Base-by-base conservation (phyloP, 2,329 filamentous ascomycete genomes). In the Dactylellina parvicollis region DNA sequence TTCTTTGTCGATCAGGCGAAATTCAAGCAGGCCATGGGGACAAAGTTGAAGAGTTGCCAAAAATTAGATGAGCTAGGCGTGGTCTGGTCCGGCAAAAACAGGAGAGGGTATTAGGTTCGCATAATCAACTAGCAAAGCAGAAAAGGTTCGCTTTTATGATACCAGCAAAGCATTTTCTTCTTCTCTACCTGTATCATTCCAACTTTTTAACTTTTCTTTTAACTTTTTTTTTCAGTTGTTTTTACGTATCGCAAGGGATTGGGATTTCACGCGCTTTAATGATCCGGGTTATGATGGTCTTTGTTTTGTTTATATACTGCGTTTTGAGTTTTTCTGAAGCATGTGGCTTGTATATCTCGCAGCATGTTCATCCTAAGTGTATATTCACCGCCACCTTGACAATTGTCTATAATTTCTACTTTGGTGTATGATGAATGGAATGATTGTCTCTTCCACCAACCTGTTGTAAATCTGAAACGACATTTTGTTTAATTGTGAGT, bases 1-100 rank as follows among this genome's bases (percentile, higher is more conserved):
- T 92, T 96, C 79, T 92, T 88, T 80, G 87, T 88, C 62, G 92
- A 97, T 78, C 84, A 88, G 57, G 89, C 89, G 75, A 92, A 92
- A 83, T 87, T 96, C 87, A 86, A 89, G 74, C 81, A 87, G 69
- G 93, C 93, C 28, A 81, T 84, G 32, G 80, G 81, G 16, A 85
- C 82, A 74, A 82, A 83, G 73, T 85, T 84, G 83, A 82, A 82
- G 14, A 83, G 83, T 61, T 89, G 87, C 78, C 80, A 83, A 73
- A 81, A 85, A 75, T 79, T 89, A 73, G 80, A 83, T 46, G 80
- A 79, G 30, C 77, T 87, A 66, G 80, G 80, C n/a, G 36, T 72
- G 9, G 14, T 44, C 9, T 16, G 38, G 54, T 60, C 54, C 12
- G 54, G 47, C 26, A 18, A 54, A 22, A 16, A 20, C 3, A 34